Percentiles rank a stretch among this genome's conserved stretches.
phyloP scores from a whole-genome alignment of 176 grass and related monocot species.

The Oryza coarctata region DNA sequence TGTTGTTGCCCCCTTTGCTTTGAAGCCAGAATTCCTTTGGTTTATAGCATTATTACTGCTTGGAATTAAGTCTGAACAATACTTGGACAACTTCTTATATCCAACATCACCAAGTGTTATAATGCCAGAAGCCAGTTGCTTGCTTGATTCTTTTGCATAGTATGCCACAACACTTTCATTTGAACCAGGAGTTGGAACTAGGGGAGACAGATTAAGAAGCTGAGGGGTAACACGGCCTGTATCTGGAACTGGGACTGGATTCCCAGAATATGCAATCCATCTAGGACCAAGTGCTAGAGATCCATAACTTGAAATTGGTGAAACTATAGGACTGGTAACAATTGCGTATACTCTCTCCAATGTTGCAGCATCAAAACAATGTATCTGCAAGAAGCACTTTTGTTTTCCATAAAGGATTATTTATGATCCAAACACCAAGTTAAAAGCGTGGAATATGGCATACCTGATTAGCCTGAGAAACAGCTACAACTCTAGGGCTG shows the following conservation, averaged over 20 bases:
- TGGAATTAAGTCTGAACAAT: slow-evolving; percentile 58
- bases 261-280: slow-evolving; percentile 89
- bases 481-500: slow-evolving; percentile 75
- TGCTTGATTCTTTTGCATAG: slow-evolving; percentile 96
- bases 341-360: slow-evolving; percentile 77
- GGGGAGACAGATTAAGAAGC: slow-evolving; percentile 48
- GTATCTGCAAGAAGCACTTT: slow-evolving; percentile 70
- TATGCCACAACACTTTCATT: slow-evolving; percentile 76
- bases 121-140: slow-evolving; percentile 79
- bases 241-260: slow-evolving; percentile 61
- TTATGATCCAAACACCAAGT: background rate
- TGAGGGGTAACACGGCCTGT: slow-evolving; percentile 66
- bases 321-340: slow-evolving; percentile 63
- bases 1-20: slow-evolving; percentile 42
- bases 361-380: slow-evolving; percentile 84
- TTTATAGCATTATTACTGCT: slow-evolving; percentile 57
- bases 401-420: slow-evolving; percentile 27
- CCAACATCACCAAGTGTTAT: slow-evolving; percentile 88
- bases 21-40: slow-evolving; percentile 50
- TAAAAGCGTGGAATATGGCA: slow-evolving; percentile 21
- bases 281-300: slow-evolving; percentile 80
- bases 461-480: slow-evolving; percentile 90
- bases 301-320: slow-evolving; percentile 66
- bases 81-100: slow-evolving; percentile 76
- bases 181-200: slow-evolving; percentile 34